Evolutionary conservation across 371 early-diverging fungal species (phyloP).

Genomic region (Basidiobolus meristosporus): DNA sequence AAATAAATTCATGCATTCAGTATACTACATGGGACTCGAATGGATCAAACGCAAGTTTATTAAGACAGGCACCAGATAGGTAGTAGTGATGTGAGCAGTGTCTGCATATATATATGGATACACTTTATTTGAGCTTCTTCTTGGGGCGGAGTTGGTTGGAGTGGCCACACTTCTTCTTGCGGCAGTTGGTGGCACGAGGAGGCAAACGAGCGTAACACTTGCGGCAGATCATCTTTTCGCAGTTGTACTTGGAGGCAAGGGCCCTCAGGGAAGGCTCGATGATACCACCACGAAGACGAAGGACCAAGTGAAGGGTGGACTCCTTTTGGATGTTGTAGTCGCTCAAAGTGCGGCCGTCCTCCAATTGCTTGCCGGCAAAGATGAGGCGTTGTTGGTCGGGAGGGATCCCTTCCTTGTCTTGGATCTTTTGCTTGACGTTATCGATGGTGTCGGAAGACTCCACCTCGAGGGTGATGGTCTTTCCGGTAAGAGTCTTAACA

Average conservation of each 20-base stretch:
- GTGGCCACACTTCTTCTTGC: conserved; percentile 99
- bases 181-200: conserved; percentile 99
- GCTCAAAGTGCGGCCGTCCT: conserved; percentile 60
- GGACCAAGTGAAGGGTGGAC: conserved; percentile 79
- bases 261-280: conserved; percentile 94
- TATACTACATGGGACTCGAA: no score
- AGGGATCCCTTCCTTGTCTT: conserved; percentile 83
- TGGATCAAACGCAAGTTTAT: no score
- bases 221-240: conserved; percentile 99
- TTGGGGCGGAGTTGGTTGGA: conserved; percentile 97
- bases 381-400: conserved; percentile 82
- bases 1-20: no score
- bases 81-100: no score
- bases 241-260: conserved; percentile 96
- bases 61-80: no score
- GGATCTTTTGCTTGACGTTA: conserved; percentile 93
- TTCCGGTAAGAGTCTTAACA: conserved; percentile 97
- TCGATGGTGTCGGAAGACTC: conserved; percentile 89
- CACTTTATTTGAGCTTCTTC: conserved; percentile 50
- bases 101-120: no score
- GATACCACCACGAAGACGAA: conserved; percentile 82
- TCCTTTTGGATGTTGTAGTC: conserved; percentile 81
- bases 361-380: conserved; percentile 85
- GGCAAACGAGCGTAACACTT: conserved; percentile 99
- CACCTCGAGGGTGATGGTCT: conserved; percentile 96